Evolutionary conservation across 2,329 filamentous ascomycete species (phyloP), one percentile per base, ranked within the genome.

Genomic region (Sporothrix globosa): DNA sequence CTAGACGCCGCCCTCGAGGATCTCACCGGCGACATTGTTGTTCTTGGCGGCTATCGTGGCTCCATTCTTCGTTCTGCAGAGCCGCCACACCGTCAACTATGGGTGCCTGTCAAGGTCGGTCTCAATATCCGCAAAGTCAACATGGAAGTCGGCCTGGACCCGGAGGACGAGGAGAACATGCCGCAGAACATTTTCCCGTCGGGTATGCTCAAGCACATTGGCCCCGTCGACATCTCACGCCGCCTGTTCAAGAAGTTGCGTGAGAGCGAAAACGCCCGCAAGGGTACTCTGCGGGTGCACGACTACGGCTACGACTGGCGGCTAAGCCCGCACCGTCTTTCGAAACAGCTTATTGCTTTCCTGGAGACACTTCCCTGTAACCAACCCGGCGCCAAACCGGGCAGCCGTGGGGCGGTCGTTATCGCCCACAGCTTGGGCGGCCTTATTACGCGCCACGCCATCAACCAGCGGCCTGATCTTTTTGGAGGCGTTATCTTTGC

Each of bases 271-370:
- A 96, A 96, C 76, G 88, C 87, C 1, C 85, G 87, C 68, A 84
- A 82, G 4, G 92, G 92, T 9, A 90, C 86, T 73, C 82, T 97
- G 6, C 86, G 93, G 61, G 86, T 97, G 0, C 93, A 93, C 83
- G 91, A 97, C 75, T 98, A 95, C 77, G 93, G 94, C 21, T 98
- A 97, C 76, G 95, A 98, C 80, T 98, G 95, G 95, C 87, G 95
- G 19, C 82, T 99, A 52, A 96, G 92, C 73, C 95, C 95, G 0
- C 87, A 90, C 76, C 82, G 93, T 0, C 85, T 96, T 0, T 93
- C 91, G 3, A 83, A 84, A 60, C 88, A 88, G 72, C 82, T 98
- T n/a, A 87, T 90, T 48, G 81, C 86, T 21, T 97, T 92, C 75
- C 82, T 98, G 17, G 88, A 91, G 76, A 83, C 81, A 1, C 82